Evolutionary conservation across 352 stramenopile species (phyloP), one percentile per base, ranked within the genome.

Genomic region (Globisporangium carolinianum): DNA sequence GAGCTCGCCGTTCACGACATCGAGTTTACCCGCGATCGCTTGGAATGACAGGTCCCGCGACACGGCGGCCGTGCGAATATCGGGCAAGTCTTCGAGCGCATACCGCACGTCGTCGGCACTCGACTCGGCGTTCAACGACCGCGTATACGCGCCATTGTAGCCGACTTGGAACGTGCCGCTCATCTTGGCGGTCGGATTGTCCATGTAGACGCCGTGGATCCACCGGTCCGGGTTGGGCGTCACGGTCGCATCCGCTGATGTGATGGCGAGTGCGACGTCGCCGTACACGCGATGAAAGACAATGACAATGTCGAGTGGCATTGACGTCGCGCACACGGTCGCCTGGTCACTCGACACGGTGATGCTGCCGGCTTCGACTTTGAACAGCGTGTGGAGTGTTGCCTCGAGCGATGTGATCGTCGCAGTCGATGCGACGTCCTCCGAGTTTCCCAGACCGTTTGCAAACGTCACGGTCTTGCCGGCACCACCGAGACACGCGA

Each of bases 81-180:
- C 68, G 1, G 71, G 54, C 0, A 93, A 60, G 49, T 83, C 72
- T 59, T 93, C 83, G 0, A 93, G 63, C 1, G 80, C 80, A 54
- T 82, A 87, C 5, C 79, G 75, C 8, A 93, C 55, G 35, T 91
- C 80, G 17, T 75, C 55, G 0, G 65, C 76, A n/a, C 66, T 83
- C 1, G 81, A 90, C 54, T 89, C 77, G 1, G 79, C 71, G 37
- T 94, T 91, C 17, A 94, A 51, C 0, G 78, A 68, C 0, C 72
- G 74, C 0, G 81, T 94, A 49, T 76, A 89, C 39, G 67, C 64
- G 35, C 66, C 75, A 12, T 73, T 68, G 61, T 89, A 91, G 0
- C 80, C 79, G 7, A 94, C 62, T 58, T 89, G 80, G 61, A 91
- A 91, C 15, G 81, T 94, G 1, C 83, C 81, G 37, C 83, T 93